These are phyloP conservation scores for Thalassiosira tumida DNA, from an alignment of 352 stramenopile genomes.

Conservation along the genomic window DNA sequence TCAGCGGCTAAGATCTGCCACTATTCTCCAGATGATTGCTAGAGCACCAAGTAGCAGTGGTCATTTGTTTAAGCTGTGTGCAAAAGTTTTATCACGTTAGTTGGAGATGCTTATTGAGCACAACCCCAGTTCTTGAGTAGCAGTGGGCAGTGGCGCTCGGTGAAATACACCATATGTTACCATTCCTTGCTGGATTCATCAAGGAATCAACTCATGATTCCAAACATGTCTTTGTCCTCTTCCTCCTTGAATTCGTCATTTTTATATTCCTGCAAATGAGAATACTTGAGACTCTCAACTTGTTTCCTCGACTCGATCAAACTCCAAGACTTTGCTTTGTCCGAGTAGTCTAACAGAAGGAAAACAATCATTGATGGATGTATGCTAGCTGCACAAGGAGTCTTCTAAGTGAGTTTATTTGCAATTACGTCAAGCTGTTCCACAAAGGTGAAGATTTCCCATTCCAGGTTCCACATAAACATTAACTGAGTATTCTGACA, in stretches of 20 bases:
- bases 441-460: background rate
- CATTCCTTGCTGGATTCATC: background rate
- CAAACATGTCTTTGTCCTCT: background rate
- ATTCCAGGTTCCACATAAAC: background rate
- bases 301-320: background rate
- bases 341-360: background rate
- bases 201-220: constrained; percentile 1
- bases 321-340: background rate
- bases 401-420: background rate
- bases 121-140: constrained; percentile 1
- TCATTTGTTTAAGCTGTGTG: constrained; percentile 1
- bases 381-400: background rate
- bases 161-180: background rate
- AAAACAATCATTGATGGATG: background rate
- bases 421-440: background rate
- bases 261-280: background rate
- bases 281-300: background rate
- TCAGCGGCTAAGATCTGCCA: background rate
- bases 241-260: background rate
- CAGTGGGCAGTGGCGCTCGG: background rate
- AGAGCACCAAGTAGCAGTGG: background rate
- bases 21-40: background rate
- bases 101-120: background rate
- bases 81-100: constrained; percentile 5
- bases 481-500: background rate